Evolutionary conservation across 345 rosid genomes (phyloP), one percentile per base, ranked within the genome.

Genomic region (Citrus hindsii): DNA sequence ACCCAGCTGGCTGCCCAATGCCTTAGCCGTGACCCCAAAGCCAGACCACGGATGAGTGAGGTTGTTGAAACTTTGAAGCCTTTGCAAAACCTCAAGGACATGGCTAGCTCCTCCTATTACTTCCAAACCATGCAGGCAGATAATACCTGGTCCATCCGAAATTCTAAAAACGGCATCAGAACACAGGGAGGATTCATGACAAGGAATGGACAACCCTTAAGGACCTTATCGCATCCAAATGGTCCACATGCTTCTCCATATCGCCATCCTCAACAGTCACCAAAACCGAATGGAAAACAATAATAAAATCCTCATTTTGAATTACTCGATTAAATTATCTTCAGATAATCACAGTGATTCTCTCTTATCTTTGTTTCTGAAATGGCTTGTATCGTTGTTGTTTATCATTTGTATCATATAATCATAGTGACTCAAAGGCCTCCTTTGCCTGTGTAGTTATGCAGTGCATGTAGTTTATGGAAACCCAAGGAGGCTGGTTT

Each of bases 31-130:
- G 99, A 95, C 83, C 96, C 96, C 9, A 95, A 91, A 87, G 85
- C 86, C 82, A 90, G 99, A 83, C 99, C 99, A 3, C 89, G 85
- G 71, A 95, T 95, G 99, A 90, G 91, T 79, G 98, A 92, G 81
- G 94, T 95, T 68, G 93, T 95, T 0, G 96, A 90, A 79, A 80
- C 85, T 2, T 84, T 95, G 30, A 91, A 89, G 76, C 92, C 96
- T 19, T 83, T 95, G 60, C 97, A 89, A 27, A 91, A 80, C 86
- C 90, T 95, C 71, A 95, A 93, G 86, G 98, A 93, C 84, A 91
- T 93, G 92, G 97, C 97, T 68, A 91, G 95, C 87, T 93, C 95
- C 18, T 91, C 95, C 8, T 88, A 86, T 81, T 83, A 85, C 83
- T 91, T 89, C 79, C 97, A 93, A 77, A 87, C 88, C 12, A 83